Conservation (phyloP, 2,329 filamentous ascomycete genomes). For the Sclerotinia minor region DNA sequence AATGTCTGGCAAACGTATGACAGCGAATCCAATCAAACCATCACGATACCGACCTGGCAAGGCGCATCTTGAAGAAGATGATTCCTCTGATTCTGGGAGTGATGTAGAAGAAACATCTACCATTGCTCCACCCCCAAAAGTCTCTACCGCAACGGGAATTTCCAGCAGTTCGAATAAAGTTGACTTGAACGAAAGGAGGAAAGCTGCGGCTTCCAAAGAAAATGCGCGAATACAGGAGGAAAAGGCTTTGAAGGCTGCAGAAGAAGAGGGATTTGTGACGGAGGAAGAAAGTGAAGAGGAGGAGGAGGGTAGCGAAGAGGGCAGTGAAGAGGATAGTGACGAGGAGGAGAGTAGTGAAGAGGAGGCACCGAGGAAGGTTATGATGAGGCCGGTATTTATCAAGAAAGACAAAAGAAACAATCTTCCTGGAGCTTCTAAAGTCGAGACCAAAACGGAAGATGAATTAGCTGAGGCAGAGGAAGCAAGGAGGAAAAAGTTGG, state of each 20-base stretch:
- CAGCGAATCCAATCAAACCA: slow-evolving; percentile 80
- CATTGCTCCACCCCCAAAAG: slow-evolving; percentile 58
- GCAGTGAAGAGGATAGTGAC: slow-evolving; percentile 37
- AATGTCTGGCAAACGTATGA: slow-evolving; percentile 83
- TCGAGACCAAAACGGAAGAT: slow-evolving; percentile 44
- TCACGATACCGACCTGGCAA: slow-evolving; percentile 87
- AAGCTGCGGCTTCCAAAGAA: slow-evolving; percentile 51
- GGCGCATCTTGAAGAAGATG: slow-evolving; percentile 51
- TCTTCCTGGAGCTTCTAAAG: slow-evolving; percentile 33
- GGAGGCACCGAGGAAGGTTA: slow-evolving; percentile 55
- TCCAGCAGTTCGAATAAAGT: slow-evolving; percentile 55
- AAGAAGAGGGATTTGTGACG: slow-evolving; percentile 64
- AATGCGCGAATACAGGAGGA: slow-evolving; percentile 50
- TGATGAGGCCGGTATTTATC: slow-evolving; percentile 65
- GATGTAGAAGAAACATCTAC: slow-evolving; percentile 47
- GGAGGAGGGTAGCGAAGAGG: slow-evolving; percentile 42
- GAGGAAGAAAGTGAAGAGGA: slow-evolving; percentile 45
- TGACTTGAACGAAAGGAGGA: slow-evolving; percentile 51
- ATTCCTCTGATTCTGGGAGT: slow-evolving; percentile 55
- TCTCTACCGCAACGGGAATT: slow-evolving; percentile 57
- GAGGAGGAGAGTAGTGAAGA: slow-evolving; percentile 53
- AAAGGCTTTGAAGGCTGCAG: slow-evolving; percentile 45
- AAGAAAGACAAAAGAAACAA: slow-evolving; percentile 55
- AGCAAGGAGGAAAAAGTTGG: slow-evolving; percentile 66
- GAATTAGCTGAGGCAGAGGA: slow-evolving; percentile 56